Conservation (phyloP, 352 stramenopile species). For the Aphanomyces invadans region DNA sequence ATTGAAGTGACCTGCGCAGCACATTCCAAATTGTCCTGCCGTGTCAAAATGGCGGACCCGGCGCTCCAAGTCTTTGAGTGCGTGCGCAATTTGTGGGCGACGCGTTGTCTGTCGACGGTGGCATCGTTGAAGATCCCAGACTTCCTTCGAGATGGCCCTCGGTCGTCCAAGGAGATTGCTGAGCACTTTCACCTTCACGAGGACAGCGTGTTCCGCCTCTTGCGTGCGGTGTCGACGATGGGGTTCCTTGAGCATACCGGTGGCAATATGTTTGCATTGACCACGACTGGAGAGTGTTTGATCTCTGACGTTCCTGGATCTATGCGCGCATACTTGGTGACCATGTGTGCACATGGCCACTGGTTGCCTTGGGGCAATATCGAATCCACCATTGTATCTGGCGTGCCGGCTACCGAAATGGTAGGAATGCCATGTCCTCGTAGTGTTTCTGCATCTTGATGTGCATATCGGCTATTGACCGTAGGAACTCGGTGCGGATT, state of each 20-base stretch:
- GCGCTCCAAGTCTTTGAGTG: slow-evolving; percentile 20
- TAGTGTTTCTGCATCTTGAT: not conserved
- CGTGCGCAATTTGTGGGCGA: slow-evolving; percentile 18
- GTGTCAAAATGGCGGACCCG: not conserved
- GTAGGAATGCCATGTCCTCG: not conserved
- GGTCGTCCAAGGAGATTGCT: not conserved
- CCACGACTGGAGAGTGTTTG: slow-evolving; percentile 6
- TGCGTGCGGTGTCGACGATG: slow-evolving; percentile 18
- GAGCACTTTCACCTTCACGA: slow-evolving; percentile 8
- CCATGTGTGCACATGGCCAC: slow-evolving; percentile 11
- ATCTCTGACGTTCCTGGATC: slow-evolving; percentile 19
- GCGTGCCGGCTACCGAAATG: slow-evolving; percentile 13
- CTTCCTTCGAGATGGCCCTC: slow-evolving; percentile 14
- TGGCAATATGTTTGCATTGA: slow-evolving; percentile 10
- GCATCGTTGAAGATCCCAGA: slow-evolving; percentile 20
- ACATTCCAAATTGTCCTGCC: not conserved
- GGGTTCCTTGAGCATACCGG: slow-evolving; percentile 1
- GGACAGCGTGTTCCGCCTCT: slow-evolving; percentile 21
- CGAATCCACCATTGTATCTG: slow-evolving; percentile 2
- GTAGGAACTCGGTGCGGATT: slow-evolving; percentile 17
- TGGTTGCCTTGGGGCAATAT: slow-evolving; percentile 21
- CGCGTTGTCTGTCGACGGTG: slow-evolving; percentile 6
- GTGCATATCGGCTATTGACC: not conserved
- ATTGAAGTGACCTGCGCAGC: too few species aligned
- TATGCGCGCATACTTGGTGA: slow-evolving; percentile 19